Percentiles rank a stretch among this genome's conserved stretches.
Evolutionary conservation across 129 eudicot species (phyloP).

Genomic region (Smallanthus sonchifolius): DNA sequence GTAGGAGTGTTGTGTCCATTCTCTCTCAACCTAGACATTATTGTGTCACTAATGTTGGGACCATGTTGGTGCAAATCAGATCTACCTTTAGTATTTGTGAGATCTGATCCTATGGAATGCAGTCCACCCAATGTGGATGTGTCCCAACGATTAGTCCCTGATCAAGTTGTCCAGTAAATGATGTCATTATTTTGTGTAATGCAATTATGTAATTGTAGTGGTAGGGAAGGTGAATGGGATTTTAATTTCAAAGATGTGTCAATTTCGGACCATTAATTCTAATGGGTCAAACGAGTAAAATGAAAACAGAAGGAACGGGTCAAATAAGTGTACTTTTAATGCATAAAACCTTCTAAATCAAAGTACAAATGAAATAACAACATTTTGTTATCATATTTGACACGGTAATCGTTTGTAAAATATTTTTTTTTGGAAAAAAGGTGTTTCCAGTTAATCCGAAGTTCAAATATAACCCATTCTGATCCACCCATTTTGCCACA

Average conservation of each 20-base stretch:
- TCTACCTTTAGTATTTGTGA: slow-evolving; percentile 66
- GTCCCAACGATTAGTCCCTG: slow-evolving; percentile 55
- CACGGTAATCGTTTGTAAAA: neutral
- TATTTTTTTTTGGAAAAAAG: neutral
- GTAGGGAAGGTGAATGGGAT: neutral
- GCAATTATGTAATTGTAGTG: neutral
- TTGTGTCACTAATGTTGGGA: slow-evolving; percentile 51
- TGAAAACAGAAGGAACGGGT: too few relatives aligned
- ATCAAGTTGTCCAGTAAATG: slow-evolving; percentile 7
- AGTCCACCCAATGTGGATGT: slow-evolving; percentile 78
- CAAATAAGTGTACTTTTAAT: too few relatives aligned
- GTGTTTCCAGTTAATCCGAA: neutral
- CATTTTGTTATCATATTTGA: neutral
- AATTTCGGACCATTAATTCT: neutral
- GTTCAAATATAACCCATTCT: neutral
- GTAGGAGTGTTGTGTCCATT: slow-evolving; percentile 62
- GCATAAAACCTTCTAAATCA: too few relatives aligned
- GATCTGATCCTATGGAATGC: slow-evolving; percentile 92
- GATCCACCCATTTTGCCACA: neutral
- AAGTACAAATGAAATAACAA: too few relatives aligned
- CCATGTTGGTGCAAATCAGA: slow-evolving; percentile 44
- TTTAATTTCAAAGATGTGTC: neutral
- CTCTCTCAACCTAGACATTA: slow-evolving; percentile 42
- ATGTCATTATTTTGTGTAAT: neutral
- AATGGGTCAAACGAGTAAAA: neutral